phyloP scores from a whole-genome alignment of 164 flowering plant genomes.

The Vitis amurensis region DNA sequence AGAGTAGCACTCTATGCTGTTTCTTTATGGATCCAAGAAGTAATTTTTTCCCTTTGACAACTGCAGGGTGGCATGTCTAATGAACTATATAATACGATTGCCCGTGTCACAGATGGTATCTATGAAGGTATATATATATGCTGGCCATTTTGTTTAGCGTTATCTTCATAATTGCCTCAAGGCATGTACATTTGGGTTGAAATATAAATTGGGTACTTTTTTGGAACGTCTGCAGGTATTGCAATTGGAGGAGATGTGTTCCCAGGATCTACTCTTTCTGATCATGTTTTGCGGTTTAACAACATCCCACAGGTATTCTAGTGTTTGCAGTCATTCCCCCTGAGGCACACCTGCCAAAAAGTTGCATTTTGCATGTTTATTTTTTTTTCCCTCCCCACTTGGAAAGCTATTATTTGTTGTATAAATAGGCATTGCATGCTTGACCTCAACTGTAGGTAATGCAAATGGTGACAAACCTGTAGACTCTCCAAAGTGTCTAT shows the following conservation, averaged over 20 bases:
- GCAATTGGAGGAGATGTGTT: conserved; percentile 99
- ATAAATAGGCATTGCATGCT: too few relatives aligned
- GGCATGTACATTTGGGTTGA: not conserved
- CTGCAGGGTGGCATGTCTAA: conserved; percentile 99
- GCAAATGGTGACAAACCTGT: too few relatives aligned
- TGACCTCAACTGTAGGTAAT: too few relatives aligned
- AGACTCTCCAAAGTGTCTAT: too few relatives aligned
- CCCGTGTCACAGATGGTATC: conserved; percentile 98
- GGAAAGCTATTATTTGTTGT: too few relatives aligned
- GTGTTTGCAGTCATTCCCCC: not conserved
- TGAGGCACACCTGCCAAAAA: too few relatives aligned
- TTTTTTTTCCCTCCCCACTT: too few relatives aligned
- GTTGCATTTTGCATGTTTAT: too few relatives aligned
- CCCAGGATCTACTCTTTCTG: conserved; percentile 98
- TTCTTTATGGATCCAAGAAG: conserved; percentile 1
- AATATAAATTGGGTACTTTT: not conserved
- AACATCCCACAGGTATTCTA: conserved; percentile 88
- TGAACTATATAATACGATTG: conserved; percentile 88
- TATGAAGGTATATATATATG: conserved; percentile 68
- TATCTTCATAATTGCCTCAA: not conserved
- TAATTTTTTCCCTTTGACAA: conserved; percentile 7
- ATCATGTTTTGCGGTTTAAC: conserved; percentile 92
- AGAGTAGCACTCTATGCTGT: too few relatives aligned
- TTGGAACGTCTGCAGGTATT: conserved; percentile 57
- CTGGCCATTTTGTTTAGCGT: not conserved